Evolutionary conservation across 352 stramenopile genomes (phyloP).

Genomic region (Globisporangium viniferum): DNA sequence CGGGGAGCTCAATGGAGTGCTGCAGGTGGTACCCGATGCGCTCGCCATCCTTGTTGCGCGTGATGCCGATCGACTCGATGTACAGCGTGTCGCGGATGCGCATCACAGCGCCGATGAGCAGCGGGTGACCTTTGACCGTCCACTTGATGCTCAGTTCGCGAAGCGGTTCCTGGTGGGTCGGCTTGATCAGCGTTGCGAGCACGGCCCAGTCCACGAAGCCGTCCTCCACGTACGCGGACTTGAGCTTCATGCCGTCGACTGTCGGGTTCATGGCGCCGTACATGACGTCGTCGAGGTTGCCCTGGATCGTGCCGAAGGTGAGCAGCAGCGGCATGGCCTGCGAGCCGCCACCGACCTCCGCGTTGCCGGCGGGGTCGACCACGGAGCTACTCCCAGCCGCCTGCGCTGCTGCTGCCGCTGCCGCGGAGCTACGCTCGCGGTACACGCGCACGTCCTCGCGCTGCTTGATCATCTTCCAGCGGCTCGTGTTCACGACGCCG

Average conservation of each 20-base stretch:
- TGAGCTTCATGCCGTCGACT: slow-evolving; percentile 49
- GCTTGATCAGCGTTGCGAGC: slow-evolving; percentile 27
- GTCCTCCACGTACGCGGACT: slow-evolving; percentile 44
- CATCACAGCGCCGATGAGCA: slow-evolving; percentile 29
- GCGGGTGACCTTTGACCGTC: slow-evolving; percentile 32
- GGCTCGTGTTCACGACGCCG: slow-evolving; percentile 31
- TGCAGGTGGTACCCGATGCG: slow-evolving; percentile 56
- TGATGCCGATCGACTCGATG: slow-evolving; percentile 46
- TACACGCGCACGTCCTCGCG: slow-evolving; percentile 22
- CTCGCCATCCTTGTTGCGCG: slow-evolving; percentile 33
- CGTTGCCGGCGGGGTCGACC: not conserved
- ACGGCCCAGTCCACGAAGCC: slow-evolving; percentile 53
- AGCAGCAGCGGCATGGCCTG: slow-evolving; percentile 19
- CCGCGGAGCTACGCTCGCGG: slow-evolving; percentile 5
- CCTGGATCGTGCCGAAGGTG: slow-evolving; percentile 28
- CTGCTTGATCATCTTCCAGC: slow-evolving; percentile 56
- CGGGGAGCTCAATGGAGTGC: slow-evolving; percentile 38
- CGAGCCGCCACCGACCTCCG: not conserved
- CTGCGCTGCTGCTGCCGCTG: too few relatives aligned
- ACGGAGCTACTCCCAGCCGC: not conserved
- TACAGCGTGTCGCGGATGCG: slow-evolving; percentile 53
- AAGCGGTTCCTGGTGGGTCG: slow-evolving; percentile 40
- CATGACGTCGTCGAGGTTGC: slow-evolving; percentile 51
- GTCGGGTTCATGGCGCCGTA: slow-evolving; percentile 54
- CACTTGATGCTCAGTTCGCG: slow-evolving; percentile 61